Conservation (phyloP, 441 rosid species). For the Euphorbia celastroides region DNA sequence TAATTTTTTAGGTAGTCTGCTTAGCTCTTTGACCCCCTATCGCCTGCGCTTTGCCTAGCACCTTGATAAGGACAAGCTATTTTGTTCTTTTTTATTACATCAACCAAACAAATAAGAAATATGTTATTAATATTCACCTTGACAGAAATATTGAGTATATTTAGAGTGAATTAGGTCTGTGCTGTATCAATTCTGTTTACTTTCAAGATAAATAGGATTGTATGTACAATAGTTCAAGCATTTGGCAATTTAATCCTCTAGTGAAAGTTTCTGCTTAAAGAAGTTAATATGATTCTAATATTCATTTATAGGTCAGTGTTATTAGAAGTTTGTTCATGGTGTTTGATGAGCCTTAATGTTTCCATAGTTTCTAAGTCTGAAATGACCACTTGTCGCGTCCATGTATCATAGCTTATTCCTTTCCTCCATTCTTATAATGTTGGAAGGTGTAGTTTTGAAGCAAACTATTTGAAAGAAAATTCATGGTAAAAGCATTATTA, state of each 20-base stretch:
- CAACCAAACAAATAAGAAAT: too few relatives aligned
- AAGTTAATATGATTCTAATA: background rate
- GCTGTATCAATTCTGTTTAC: background rate
- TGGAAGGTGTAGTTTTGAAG: background rate
- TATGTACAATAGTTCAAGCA: constrained; percentile 2
- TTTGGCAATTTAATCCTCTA: background rate
- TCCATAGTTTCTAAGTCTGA: background rate
- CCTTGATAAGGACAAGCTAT: too few relatives aligned
- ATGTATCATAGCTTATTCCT: background rate
- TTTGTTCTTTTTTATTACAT: too few relatives aligned
- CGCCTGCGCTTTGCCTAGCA: too few relatives aligned
- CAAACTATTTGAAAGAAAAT: background rate
- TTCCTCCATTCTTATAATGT: background rate
- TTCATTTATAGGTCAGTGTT: background rate
- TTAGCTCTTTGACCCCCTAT: too few relatives aligned
- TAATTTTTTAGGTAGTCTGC: too few relatives aligned
- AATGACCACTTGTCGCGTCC: background rate
- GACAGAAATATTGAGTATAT: background rate
- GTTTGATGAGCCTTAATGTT: background rate
- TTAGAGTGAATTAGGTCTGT: background rate
- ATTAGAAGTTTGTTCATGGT: background rate
- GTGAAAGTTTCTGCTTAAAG: background rate
- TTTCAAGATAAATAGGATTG: background rate
- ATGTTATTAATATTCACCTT: background rate
- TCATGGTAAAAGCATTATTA: background rate